These are phyloP conservation scores for Solanum ahanhuiri DNA, from an alignment of 257 asterid genomes.

Conservation along the genomic window DNA sequence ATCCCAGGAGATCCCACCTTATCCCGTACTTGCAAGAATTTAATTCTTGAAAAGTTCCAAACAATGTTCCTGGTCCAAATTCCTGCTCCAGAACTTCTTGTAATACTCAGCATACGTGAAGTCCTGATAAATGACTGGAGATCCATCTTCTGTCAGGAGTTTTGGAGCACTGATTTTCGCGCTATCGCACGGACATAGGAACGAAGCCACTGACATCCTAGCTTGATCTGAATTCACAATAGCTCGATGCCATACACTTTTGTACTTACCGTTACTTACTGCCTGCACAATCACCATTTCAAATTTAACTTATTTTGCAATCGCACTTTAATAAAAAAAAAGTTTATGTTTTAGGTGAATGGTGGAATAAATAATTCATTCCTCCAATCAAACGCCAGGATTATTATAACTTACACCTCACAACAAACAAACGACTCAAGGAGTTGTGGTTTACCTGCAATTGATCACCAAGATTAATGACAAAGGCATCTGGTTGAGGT, in stretches of 20 bases:
- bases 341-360: neutral
- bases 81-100: conserved; percentile 80
- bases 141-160: conserved; percentile 27
- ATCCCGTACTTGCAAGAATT: neutral
- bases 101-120: conserved; percentile 76
- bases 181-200: conserved; percentile 67
- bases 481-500: conserved; percentile 69
- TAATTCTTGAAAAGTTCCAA: conserved; percentile 68
- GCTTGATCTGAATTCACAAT: conserved; percentile 54
- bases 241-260: conserved; percentile 89
- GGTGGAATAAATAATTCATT: too few species aligned
- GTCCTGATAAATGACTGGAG: conserved; percentile 35
- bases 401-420: too few species aligned
- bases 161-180: conserved; percentile 65
- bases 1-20: neutral
- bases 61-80: conserved; percentile 71
- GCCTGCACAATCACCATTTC: conserved; percentile 31
- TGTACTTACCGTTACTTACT: conserved; percentile 68
- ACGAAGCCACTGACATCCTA: conserved; percentile 75
- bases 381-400: too few species aligned
- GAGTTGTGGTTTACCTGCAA: conserved; percentile 40
- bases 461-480: conserved; percentile 80
- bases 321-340: neutral
- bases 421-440: too few species aligned
- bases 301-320: neutral